Evolutionary conservation across 306 rosid genomes (phyloP), one percentile per base, ranked within the genome.

Genomic region (Prunus padus): DNA sequence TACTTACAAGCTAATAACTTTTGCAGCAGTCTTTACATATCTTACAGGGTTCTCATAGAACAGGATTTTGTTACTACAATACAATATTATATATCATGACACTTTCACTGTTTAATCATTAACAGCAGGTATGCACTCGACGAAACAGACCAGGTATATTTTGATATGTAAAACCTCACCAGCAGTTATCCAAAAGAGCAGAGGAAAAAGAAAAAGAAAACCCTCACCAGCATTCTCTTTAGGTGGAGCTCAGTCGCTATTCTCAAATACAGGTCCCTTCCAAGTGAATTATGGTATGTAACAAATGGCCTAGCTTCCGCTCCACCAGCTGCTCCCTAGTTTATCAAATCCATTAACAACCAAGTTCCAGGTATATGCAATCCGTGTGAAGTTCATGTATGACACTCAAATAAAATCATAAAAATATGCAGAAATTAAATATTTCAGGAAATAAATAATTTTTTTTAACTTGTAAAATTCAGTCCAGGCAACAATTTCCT

Each of bases 261-360:
- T 84, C 98, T 92, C 85, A 95, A 80, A 84, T 90, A 95, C 31
- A 95, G 91, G 83, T 92, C 97, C 80, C 98, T 92, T 80, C 89
- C 96, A 42, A 95, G 91, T 69, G 97, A 92, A 85, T 92, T 95
- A 71, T 95, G 99, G 86, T 87, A 81, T 68, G 99, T 95, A 77
- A 95, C 89, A 82, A 95, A 95, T 64, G 99, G 99, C 82, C 99
- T 89, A 62, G 99, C 97, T 86, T 95, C 97, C 3, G 99, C 99
- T 60, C 97, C 97, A 77, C 99, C 97, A 81, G 97, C 97, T 82
- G 93, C 93, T 76, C 97, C 97, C 98, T 94, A 87, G 84, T 84
- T 76, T 73, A 88, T 69, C 55, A 83, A 73, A 80, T 67, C 81
- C 72, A 86, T 84, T 78, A 85, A 73, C 73, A 78, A 69, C 69